Conservation (phyloP, 169 alveolate species). For the Cryptosporidium sp. region DNA sequence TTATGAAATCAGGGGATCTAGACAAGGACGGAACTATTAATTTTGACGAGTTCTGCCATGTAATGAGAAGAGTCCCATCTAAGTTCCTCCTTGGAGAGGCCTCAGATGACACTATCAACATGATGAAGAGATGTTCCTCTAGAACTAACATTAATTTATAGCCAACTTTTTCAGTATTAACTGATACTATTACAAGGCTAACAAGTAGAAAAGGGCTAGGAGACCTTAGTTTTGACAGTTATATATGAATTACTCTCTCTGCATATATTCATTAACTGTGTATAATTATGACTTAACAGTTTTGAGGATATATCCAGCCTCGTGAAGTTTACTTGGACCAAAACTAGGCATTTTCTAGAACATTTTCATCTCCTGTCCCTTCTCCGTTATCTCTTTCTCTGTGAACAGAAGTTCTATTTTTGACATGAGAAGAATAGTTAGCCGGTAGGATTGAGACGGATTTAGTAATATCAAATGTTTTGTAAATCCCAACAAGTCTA, state of each 20-base stretch:
- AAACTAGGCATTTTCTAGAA: neutral
- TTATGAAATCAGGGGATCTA: conserved; percentile 74
- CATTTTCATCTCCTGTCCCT: neutral
- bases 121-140: conserved; percentile 70
- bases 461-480: conserved; percentile 92
- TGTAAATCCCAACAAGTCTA: conserved; percentile 93
- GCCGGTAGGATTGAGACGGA: conserved; percentile 87
- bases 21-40: conserved; percentile 78
- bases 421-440: conserved; percentile 12
- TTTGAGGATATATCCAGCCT: neutral
- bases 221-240: neutral
- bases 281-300: too few relatives aligned
- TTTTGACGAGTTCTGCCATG: conserved; percentile 78
- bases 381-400: neutral
- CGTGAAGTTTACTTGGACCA: neutral
- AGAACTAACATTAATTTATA: conserved; percentile 55
- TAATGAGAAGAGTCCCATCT: conserved; percentile 79
- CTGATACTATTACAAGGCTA: neutral
- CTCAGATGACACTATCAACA: conserved; percentile 74
- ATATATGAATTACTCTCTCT: neutral
- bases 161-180: neutral
- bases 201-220: neutral
- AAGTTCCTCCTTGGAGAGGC: conserved; percentile 77
- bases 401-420: neutral
- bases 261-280: neutral